Evolutionary conservation across 1,284 basidiomycete genomes (phyloP).

Genomic region (Phenoliferia sp.): DNA sequence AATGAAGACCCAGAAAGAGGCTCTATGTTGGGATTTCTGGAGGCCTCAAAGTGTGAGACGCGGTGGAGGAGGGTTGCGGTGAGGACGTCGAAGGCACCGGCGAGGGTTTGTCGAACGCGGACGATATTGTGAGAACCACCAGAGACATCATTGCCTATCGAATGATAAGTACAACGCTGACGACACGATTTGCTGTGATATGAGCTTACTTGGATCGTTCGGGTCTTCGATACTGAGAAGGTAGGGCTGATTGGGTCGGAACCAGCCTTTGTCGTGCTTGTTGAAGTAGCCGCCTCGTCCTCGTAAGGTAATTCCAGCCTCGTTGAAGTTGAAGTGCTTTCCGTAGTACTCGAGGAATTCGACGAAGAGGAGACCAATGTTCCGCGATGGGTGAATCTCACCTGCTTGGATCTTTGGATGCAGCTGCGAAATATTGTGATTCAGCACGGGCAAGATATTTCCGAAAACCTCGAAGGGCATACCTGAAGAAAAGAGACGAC

Average conservation of each 20-base stretch:
- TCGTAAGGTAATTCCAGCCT: conserved; percentile 80
- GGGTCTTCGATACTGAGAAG: conserved; percentile 90
- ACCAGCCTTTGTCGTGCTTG: conserved; percentile 75
- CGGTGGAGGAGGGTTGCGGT: conserved; percentile 60
- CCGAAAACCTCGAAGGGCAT: too few relatives aligned
- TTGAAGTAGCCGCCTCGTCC: conserved; percentile 78
- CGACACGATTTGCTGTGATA: too few relatives aligned
- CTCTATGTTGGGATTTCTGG: conserved; percentile 6
- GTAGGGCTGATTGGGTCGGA: conserved; percentile 56
- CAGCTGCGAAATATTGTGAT: conserved; percentile 48
- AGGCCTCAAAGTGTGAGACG: conserved; percentile 21
- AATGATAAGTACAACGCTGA: conserved; percentile 5
- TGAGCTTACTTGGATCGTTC: conserved; percentile 68
- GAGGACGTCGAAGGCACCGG: conserved; percentile 81
- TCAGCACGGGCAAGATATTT: neutral
- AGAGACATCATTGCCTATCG: conserved; percentile 84
- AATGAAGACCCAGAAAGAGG: conserved; percentile 4
- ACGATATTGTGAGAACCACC: conserved; percentile 78
- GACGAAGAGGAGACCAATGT: conserved; percentile 85
- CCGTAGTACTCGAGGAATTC: conserved; percentile 98
- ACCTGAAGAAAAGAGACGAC: conserved; percentile 89
- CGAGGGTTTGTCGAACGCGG: conserved; percentile 74
- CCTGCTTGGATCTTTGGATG: conserved; percentile 88
- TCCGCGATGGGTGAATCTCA: conserved; percentile 79
- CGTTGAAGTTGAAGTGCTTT: conserved; percentile 81